phyloP scores from a whole-genome alignment of 441 rosid species.

The Omphalea diandra region DNA sequence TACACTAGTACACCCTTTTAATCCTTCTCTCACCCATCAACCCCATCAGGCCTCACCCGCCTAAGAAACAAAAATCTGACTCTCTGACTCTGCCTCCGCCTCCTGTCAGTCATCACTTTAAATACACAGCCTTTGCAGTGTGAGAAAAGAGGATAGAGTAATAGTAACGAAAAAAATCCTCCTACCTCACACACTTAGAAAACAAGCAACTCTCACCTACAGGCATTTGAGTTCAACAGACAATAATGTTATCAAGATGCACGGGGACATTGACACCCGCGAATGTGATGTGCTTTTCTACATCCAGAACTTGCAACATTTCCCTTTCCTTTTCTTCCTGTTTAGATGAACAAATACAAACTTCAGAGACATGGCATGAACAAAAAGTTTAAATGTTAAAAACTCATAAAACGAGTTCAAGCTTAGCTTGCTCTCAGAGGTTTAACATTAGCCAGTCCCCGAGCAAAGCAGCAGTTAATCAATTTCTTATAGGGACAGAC shows the following conservation, averaged over 20 bases:
- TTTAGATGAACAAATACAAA: neutral
- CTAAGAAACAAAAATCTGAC: constrained; percentile 13
- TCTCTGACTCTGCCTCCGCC: constrained; percentile 15
- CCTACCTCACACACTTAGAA: too few relatives aligned
- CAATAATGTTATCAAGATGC: neutral
- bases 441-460: too few relatives aligned
- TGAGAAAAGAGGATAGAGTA: neutral
- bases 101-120: constrained; percentile 12
- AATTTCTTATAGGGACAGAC: too few relatives aligned
- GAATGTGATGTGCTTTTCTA: neutral
- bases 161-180: neutral
- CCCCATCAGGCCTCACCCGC: neutral
- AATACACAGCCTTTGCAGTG: too few relatives aligned
- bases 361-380: neutral
- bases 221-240: neutral
- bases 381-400: too few relatives aligned
- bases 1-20: constrained; percentile 13
- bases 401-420: too few relatives aligned
- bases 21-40: constrained; percentile 11
- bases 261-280: neutral
- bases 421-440: too few relatives aligned
- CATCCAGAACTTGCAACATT: neutral
- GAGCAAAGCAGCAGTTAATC: too few relatives aligned
- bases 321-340: neutral
- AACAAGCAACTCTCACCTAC: neutral